Evolutionary conservation across 306 rosid genomes (phyloP).

Genomic region (Vigna reflexopilosa): DNA sequence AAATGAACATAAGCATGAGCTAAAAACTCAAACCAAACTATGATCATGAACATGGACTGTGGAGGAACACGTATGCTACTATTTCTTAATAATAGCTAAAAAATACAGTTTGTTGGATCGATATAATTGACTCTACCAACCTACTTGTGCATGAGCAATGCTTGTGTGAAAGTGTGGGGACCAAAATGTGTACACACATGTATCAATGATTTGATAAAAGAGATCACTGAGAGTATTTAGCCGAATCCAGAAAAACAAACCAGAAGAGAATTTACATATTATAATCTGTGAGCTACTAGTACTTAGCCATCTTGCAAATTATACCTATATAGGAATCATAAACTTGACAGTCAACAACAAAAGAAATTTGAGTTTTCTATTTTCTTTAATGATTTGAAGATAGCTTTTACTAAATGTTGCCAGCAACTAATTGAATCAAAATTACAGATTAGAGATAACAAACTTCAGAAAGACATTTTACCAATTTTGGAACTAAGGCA

Average conservation of each 20-base stretch:
- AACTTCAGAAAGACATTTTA: conserved; percentile 51
- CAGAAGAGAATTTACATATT: not conserved
- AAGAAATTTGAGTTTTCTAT: conserved; percentile 10
- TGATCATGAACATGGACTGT: not conserved
- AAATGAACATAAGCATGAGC: not conserved
- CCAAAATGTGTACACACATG: not conserved
- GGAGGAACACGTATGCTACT: not conserved
- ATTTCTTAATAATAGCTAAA: not conserved
- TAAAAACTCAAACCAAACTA: not conserved
- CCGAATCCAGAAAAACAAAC: conserved; percentile 16
- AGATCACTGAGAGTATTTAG: not conserved
- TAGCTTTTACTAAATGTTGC: conserved; percentile 30
- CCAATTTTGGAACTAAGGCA: conserved; percentile 81
- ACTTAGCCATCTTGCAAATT: not conserved
- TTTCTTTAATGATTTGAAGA: conserved; percentile 27
- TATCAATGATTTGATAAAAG: not conserved
- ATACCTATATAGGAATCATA: conserved; percentile 13
- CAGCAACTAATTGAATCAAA: conserved; percentile 42
- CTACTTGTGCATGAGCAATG: conserved; percentile 1
- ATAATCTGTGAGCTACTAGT: conserved; percentile 18
- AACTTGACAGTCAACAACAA: conserved; percentile 11
- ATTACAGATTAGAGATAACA: conserved; percentile 38
- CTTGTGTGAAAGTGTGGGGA: not conserved
- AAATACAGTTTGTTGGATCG: not conserved
- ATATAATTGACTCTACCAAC: not conserved